phyloP scores from a whole-genome alignment of 2,329 filamentous ascomycete species.

The Ophiocordyceps sinensis region DNA sequence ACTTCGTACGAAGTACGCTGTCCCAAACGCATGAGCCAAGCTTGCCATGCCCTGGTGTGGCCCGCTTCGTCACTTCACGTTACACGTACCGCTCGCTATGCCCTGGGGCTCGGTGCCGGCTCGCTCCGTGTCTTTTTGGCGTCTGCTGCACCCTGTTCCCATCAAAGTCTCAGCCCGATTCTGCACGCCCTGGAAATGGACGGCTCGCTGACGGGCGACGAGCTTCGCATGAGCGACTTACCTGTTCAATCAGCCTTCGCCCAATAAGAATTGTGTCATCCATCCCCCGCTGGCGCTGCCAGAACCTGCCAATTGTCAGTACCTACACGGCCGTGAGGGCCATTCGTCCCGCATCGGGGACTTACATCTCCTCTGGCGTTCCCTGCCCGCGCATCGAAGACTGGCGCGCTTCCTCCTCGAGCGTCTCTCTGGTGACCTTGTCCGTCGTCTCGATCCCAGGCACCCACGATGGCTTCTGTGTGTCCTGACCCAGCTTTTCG shows the following conservation, averaged over 20 bases:
- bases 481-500: slow-evolving; percentile 49
- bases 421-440: slow-evolving; percentile 46
- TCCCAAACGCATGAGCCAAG: no score
- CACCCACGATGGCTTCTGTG: slow-evolving; percentile 30
- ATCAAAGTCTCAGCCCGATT: no score
- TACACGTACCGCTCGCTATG: neutral
- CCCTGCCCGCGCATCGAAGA: slow-evolving; percentile 34
- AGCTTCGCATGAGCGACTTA: slow-evolving; percentile 6
- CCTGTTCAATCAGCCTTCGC: slow-evolving; percentile 36
- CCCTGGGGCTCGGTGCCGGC: slow-evolving; percentile 1
- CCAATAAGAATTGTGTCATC: slow-evolving; percentile 43
- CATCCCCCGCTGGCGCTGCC: slow-evolving; percentile 44
- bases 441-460: slow-evolving; percentile 37
- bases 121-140: neutral
- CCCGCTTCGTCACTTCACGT: no score
- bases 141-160: neutral
- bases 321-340: neutral
- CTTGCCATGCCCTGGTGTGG: no score
- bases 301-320: slow-evolving; percentile 31
- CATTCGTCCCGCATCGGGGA: neutral
- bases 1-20: no score
- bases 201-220: neutral
- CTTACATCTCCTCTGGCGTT: slow-evolving; percentile 36
- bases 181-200: neutral
- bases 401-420: slow-evolving; percentile 49